These are phyloP conservation scores for Penicillium robsamsonii DNA, from an alignment of 495 filamentous ascomycete genomes.

Conservation along the genomic window DNA sequence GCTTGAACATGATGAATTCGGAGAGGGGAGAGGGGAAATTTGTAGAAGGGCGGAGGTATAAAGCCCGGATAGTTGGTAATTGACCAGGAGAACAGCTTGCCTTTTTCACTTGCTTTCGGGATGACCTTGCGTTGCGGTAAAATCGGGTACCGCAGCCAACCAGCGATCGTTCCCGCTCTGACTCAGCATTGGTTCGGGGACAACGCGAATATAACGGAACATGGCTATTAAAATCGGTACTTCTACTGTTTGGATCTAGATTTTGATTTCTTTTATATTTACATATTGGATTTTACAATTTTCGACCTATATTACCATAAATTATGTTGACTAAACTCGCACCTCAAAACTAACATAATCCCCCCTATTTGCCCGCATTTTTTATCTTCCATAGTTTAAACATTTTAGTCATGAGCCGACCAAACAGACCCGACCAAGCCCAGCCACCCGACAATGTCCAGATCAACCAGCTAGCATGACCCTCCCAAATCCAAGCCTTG, in stretches of 20 bases:
- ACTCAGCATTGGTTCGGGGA: conserved; percentile 25
- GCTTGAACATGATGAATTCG: conserved; percentile 64
- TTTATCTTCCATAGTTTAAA: conserved; percentile 45
- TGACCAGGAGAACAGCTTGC: conserved; percentile 42
- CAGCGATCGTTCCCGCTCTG: conserved; percentile 24
- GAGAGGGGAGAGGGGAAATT: conserved; percentile 26
- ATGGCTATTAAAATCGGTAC: conserved; percentile 9
- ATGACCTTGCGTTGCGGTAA: conserved; percentile 32
- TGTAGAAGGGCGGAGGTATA: conserved; percentile 21
- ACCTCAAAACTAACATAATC: not conserved
- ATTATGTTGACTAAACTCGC: not conserved
- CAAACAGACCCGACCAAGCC: conserved; percentile 44
- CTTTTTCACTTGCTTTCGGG: conserved; percentile 36
- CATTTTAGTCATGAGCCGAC: conserved; percentile 43
- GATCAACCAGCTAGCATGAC: conserved; percentile 50
- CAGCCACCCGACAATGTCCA: conserved; percentile 44
- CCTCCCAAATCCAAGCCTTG: conserved; percentile 54
- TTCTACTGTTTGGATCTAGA: not conserved
- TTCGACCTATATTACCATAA: not conserved
- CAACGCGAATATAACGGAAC: conserved; percentile 32
- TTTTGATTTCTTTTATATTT: not conserved
- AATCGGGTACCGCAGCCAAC: conserved; percentile 32
- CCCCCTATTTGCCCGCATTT: conserved; percentile 13
- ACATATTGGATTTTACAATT: not conserved
- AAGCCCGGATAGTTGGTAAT: conserved; percentile 1